phyloP scores from a whole-genome alignment of 106 monocot species.

The Narthecium ossifragum region DNA sequence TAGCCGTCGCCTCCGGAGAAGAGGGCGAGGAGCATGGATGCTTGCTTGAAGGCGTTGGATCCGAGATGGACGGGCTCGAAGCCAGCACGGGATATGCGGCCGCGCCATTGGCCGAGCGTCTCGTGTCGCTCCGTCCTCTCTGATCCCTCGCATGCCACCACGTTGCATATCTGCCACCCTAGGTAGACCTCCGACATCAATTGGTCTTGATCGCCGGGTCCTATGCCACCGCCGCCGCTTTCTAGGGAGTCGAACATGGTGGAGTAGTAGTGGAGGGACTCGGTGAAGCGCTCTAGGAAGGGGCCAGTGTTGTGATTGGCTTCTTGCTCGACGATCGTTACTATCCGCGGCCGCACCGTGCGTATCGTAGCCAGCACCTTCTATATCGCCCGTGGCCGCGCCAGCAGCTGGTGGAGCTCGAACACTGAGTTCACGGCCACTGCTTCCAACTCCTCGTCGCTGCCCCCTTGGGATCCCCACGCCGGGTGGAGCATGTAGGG shows the following conservation, averaged over 20 bases:
- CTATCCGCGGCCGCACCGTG: constrained; percentile 56
- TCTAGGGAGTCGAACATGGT: constrained; percentile 96
- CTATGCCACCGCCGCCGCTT: constrained; percentile 22
- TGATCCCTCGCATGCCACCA: constrained; percentile 69
- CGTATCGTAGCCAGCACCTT: constrained; percentile 49
- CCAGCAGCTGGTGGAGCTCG: constrained; percentile 76
- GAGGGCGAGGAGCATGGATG: constrained; percentile 55
- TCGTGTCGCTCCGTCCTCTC: constrained; percentile 81
- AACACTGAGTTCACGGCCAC: constrained; percentile 82
- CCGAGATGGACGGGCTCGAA: constrained; percentile 35
- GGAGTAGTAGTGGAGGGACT: constrained; percentile 91
- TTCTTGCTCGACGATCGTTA: constrained; percentile 86
- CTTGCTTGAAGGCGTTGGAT: constrained; percentile 67
- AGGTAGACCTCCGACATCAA: constrained; percentile 83
- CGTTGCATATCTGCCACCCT: constrained; percentile 81
- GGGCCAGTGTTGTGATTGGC: constrained; percentile 74
- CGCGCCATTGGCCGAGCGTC: constrained; percentile 42
- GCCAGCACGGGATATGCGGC: constrained; percentile 30
- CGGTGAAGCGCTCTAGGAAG: constrained; percentile 66
- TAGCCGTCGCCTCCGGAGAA: constrained; percentile 72
- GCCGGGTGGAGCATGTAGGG: constrained; percentile 47
- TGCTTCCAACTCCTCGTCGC: constrained; percentile 35
- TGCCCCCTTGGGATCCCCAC: neutral
- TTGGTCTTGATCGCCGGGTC: constrained; percentile 37
- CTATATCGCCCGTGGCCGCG: constrained; percentile 46